phyloP scores from a whole-genome alignment of 75 land plant genomes.

The Ceratopteris richardii region DNA sequence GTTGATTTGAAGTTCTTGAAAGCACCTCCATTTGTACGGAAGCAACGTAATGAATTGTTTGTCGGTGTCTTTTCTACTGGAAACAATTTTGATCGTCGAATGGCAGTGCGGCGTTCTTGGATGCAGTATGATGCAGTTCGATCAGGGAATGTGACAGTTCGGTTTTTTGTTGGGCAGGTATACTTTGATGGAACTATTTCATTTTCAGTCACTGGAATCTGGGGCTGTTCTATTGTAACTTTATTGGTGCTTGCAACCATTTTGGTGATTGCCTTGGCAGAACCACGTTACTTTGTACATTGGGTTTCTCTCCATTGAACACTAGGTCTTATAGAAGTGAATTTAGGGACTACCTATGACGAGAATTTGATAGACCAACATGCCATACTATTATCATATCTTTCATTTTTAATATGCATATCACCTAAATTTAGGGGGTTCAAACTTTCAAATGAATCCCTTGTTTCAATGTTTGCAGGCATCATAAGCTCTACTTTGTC shows the following conservation, averaged over 20 bases:
- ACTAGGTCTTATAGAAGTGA: no score
- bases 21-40: constrained; percentile 38
- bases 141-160: constrained; percentile 68
- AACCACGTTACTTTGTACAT: no score
- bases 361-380: no score
- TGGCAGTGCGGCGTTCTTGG: constrained; percentile 97
- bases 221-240: background rate
- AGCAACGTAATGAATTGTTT: constrained; percentile 41
- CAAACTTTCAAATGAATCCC: no score
- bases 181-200: background rate
- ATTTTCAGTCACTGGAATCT: background rate
- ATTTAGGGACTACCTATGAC: no score
- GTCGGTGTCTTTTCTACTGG: constrained; percentile 88
- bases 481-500: no score
- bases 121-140: constrained; percentile 88
- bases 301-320: no score
- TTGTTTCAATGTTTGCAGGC: no score
- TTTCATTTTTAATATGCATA: no score
- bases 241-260: background rate
- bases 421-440: no score
- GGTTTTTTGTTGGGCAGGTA: constrained; percentile 98
- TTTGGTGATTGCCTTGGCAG: background rate
- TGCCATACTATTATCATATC: no score
- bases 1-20: constrained; percentile 68
- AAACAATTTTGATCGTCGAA: constrained; percentile 90